These are phyloP conservation scores for Gaertneriomyces semiglobifer DNA, from an alignment of 192 early-diverging fungal species.

Conservation along the genomic window DNA sequence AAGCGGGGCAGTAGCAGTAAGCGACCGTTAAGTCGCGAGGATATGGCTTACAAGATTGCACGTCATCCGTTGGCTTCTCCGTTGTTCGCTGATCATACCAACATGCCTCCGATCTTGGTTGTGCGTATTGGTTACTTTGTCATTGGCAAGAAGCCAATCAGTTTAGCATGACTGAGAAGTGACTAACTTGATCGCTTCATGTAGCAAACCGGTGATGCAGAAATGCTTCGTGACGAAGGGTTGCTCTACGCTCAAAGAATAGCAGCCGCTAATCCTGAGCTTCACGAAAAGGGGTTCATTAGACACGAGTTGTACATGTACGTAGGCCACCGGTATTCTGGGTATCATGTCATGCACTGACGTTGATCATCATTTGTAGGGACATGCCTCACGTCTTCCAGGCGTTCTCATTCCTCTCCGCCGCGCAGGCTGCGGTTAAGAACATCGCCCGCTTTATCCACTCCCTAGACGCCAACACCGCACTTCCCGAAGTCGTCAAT, in stretches of 20 bases:
- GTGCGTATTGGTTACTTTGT: neutral
- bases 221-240: conserved; percentile 46
- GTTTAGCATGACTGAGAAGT: too few species aligned
- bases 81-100: conserved; percentile 32
- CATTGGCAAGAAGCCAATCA: too few species aligned
- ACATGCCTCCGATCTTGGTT: conserved; percentile 42
- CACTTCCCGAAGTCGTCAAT: neutral
- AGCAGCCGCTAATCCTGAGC: conserved; percentile 3
- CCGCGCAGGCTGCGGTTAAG: neutral
- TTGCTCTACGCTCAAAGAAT: conserved; percentile 29
- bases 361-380: neutral
- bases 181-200: too few species aligned
- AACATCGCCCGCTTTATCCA: conserved; percentile 1
- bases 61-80: conserved; percentile 45
- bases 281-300: neutral
- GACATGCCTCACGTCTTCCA: conserved; percentile 14
- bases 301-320: conserved; percentile 4
- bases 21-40: neutral
- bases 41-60: conserved; percentile 20
- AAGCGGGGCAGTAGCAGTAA: too few species aligned
- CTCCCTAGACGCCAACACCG: neutral
- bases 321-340: neutral
- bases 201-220: conserved; percentile 39
- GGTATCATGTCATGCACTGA: too few species aligned
- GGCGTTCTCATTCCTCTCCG: conserved; percentile 1